Percentiles rank a stretch among this genome's conserved stretches.
phyloP scores from a whole-genome alignment of 1,284 basidiomycete species.

The Tilletia horrida region DNA sequence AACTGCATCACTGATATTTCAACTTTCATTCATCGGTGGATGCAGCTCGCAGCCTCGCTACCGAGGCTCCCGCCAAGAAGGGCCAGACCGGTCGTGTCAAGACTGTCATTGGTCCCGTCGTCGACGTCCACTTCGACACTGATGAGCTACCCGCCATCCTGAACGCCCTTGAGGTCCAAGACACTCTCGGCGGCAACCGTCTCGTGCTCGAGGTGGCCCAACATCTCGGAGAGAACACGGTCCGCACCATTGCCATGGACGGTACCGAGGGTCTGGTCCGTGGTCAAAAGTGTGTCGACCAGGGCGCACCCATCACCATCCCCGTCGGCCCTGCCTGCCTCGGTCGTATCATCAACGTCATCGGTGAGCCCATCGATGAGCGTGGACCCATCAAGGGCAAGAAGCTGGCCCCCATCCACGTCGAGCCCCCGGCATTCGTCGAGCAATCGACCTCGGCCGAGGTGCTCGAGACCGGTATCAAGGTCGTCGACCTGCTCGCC shows the following conservation, averaged over 20 bases:
- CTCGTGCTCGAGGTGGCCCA: slow-evolving; percentile 65
- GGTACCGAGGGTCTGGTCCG: slow-evolving; percentile 99
- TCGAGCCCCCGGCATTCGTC: slow-evolving; percentile 91
- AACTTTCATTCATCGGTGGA: not conserved
- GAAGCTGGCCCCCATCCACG: slow-evolving; percentile 82
- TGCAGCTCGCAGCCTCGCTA: slow-evolving; percentile 43
- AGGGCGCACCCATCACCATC: slow-evolving; percentile 90
- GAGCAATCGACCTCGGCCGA: slow-evolving; percentile 98
- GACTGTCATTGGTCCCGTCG: slow-evolving; percentile 70
- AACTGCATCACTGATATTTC: not conserved
- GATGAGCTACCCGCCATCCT: slow-evolving; percentile 86
- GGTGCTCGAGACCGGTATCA: slow-evolving; percentile 98
- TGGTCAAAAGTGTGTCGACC: slow-evolving; percentile 94
- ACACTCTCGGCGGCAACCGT: slow-evolving; percentile 72
- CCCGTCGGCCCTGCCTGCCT: slow-evolving; percentile 90
- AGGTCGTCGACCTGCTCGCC: slow-evolving; percentile 98
- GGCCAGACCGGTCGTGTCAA: slow-evolving; percentile 46
- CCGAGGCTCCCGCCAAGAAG: slow-evolving; percentile 34
- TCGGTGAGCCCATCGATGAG: slow-evolving; percentile 98
- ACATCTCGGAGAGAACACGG: slow-evolving; percentile 72
- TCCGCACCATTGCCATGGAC: slow-evolving; percentile 62
- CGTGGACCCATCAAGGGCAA: slow-evolving; percentile 92
- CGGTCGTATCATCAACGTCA: slow-evolving; percentile 99
- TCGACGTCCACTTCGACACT: slow-evolving; percentile 75
- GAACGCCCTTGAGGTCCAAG: slow-evolving; percentile 95